Conservation (phyloP, 2,329 filamentous ascomycete species). For the Cercospora beticola region DNA sequence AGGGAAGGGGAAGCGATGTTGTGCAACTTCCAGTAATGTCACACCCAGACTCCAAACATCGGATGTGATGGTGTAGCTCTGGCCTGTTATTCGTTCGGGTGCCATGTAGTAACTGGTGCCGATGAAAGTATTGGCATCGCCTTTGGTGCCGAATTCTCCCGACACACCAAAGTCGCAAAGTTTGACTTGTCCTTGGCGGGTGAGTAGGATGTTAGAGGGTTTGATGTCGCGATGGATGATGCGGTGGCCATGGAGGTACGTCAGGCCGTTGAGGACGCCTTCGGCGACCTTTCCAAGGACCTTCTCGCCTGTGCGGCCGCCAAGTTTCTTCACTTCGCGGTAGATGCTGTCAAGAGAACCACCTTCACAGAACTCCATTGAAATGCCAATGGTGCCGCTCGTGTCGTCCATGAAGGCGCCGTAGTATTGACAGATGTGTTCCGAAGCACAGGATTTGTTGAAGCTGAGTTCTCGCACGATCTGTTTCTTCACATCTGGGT, state of each 20-base stretch:
- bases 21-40: constrained; percentile 96
- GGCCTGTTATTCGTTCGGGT: constrained; percentile 93
- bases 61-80: constrained; percentile 97
- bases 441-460: constrained; percentile 94
- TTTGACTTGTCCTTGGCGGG: constrained; percentile 89
- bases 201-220: constrained; percentile 93
- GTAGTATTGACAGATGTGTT: constrained; percentile 96
- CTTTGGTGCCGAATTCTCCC: constrained; percentile 97
- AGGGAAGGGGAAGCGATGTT: constrained; percentile 97
- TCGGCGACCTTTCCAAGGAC: constrained; percentile 96
- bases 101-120: constrained; percentile 99
- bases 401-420: constrained; percentile 94
- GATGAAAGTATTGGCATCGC: constrained; percentile 98
- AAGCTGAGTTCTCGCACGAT: constrained; percentile 95
- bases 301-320: constrained; percentile 92
- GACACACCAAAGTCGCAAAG: constrained; percentile 98
- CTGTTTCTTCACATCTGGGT: constrained; percentile 97
- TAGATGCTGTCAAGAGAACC: constrained; percentile 96
- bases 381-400: constrained; percentile 96
- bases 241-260: constrained; percentile 90
- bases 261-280: constrained; percentile 87
- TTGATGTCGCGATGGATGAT: constrained; percentile 99
- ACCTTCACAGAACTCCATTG: constrained; percentile 98
- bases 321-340: constrained; percentile 92
- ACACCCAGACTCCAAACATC: constrained; percentile 98